Base-by-base conservation (phyloP, 2,329 filamentous ascomycete species). In the Aspergillus chevalieri region DNA sequence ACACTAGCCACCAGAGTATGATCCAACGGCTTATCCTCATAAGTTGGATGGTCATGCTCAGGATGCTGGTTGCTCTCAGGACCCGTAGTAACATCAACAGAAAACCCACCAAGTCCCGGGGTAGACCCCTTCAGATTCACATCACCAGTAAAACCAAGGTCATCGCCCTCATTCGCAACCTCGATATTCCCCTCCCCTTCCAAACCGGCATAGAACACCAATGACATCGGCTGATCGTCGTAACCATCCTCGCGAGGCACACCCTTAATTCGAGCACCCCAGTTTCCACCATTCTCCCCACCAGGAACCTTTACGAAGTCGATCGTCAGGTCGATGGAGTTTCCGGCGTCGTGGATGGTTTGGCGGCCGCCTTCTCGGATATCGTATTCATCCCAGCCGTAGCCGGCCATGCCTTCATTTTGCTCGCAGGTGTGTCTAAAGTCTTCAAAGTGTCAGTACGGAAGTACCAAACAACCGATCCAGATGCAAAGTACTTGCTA, bases 371-470 rank as follows among this genome's bases (percentile, higher is more conserved):
- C 93, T 49, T 79, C 86, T 50, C 93, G 81, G 19, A 90, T 85
- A 70, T 98, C 93, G 68, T 94, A 98, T 67, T 95, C 89, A 62
- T 97, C 91, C 93, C 93, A 98, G 54, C 93, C 93, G 68, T 98
- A 98, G 49, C 92, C 92, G 44, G 83, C 86, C 80, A 98, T 95
- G 57, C 87, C 87, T 67, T 94, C 89, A 67, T 93, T 82, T 68
- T 98, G 93, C 69, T 97, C 93, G 72, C 93, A 98, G 0, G 93
- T 96, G 68, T 95, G 90, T 56, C 93, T 84, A 61, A 96, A 86
- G 60, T 85, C 89, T 93, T 65, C 2, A 47, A 22, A 17, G 52
- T n/a, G 58, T 65, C 30, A 65, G 59, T 43, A 44, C 15, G 3
- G 12, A 22, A n/a, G 14, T 9, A 44, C 26, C 9, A 22, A 46